Evolutionary conservation across 176 grass and related monocot species (phyloP).

Genomic region (Ensete glaucum): DNA sequence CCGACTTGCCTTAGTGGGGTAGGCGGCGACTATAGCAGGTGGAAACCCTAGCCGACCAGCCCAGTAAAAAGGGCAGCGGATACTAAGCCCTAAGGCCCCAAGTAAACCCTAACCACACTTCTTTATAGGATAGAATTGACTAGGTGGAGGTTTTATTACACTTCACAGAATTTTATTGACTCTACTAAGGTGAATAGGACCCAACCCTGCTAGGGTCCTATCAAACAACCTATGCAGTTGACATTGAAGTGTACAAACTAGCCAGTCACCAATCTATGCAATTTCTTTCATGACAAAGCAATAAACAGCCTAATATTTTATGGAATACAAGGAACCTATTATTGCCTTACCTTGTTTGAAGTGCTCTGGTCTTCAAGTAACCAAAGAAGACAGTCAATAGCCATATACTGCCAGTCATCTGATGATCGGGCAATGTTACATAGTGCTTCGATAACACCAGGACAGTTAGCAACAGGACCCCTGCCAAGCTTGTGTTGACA

Average conservation of each 20-base stretch:
- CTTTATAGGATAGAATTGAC: too few relatives aligned
- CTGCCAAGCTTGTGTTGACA: conserved; percentile 84
- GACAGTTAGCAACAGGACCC: conserved; percentile 62
- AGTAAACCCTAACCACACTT: too few relatives aligned
- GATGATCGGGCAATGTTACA: conserved; percentile 97
- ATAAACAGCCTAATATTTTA: not conserved
- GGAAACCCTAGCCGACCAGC: too few relatives aligned
- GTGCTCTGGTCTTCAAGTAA: conserved; percentile 76
- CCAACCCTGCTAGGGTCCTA: too few relatives aligned
- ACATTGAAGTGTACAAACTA: not conserved
- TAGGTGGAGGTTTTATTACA: too few relatives aligned
- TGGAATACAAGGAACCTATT: not conserved
- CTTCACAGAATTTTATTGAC: too few relatives aligned
- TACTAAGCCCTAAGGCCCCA: too few relatives aligned
- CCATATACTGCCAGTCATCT: conserved; percentile 99
- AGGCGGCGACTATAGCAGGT: too few relatives aligned
- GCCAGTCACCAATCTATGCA: not conserved
- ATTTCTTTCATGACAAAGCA: not conserved
- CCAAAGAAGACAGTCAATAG: conserved; percentile 97
- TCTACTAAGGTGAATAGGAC: too few relatives aligned
- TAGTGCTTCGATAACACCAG: conserved; percentile 63
- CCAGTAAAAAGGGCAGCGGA: too few relatives aligned
- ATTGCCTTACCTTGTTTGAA: conserved; percentile 66
- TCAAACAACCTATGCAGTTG: too few relatives aligned
- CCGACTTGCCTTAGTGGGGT: too few relatives aligned